phyloP scores from a whole-genome alignment of 2,329 filamentous ascomycete species.

The Pyricularia sp. region DNA sequence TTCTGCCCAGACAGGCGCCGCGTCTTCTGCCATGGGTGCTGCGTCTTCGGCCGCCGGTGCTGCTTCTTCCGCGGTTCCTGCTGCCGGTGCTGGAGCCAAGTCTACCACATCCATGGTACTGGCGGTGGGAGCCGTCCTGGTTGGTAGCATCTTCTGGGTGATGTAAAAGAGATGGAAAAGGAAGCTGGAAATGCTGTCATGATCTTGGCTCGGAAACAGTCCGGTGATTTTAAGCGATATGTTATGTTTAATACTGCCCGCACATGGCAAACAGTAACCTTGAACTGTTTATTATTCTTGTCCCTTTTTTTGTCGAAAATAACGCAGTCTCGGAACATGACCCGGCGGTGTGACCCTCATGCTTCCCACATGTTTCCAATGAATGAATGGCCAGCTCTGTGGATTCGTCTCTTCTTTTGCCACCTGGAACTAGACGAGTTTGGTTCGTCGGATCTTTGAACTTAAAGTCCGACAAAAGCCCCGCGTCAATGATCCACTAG shows the following conservation, averaged over 20 bases:
- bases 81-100: neutral
- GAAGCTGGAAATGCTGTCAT: neutral
- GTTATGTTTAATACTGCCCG: neutral
- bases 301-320: too few species aligned
- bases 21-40: neutral
- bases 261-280: neutral
- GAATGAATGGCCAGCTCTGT: neutral
- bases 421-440: neutral
- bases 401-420: neutral
- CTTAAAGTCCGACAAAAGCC: neutral
- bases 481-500: neutral
- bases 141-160: neutral
- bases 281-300: neutral
- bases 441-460: neutral
- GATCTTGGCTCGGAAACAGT: neutral
- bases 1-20: neutral
- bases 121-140: neutral
- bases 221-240: neutral
- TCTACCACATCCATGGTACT: neutral
- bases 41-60: neutral
- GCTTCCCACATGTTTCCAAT: neutral
- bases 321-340: neutral
- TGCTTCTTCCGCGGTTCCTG: neutral
- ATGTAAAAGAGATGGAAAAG: neutral
- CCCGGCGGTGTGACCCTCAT: neutral